Evolutionary conservation across 2,329 filamentous ascomycete species (phyloP).

Genomic region (Fusarium pseudocircinatum): DNA sequence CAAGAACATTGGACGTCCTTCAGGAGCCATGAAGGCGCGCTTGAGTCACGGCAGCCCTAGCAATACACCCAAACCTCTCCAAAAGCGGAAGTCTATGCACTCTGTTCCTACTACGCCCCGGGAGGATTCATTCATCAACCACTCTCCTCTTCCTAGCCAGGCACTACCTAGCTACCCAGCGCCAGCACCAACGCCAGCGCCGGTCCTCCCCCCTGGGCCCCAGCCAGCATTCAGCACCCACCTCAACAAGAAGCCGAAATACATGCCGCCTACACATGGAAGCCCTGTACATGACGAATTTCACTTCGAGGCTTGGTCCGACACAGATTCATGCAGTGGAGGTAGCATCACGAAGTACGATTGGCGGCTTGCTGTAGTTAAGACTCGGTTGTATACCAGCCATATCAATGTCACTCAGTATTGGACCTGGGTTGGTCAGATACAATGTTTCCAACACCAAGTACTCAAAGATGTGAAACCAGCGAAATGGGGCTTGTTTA

Average conservation of each 20-base stretch:
- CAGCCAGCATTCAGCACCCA: conserved; percentile 28
- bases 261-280: conserved; percentile 24
- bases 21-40: conserved; percentile 53
- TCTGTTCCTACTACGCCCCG: conserved; percentile 43
- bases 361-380: conserved; percentile 64
- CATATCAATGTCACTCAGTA: conserved; percentile 62
- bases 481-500: conserved; percentile 60
- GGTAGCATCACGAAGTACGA: conserved; percentile 58
- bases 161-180: not conserved
- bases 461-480: conserved; percentile 58
- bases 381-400: conserved; percentile 58
- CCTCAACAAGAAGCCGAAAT: conserved; percentile 42
- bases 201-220: not conserved
- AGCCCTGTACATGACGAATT: conserved; percentile 49
- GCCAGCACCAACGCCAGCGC: conserved; percentile 2
- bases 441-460: conserved; percentile 61
- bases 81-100: conserved; percentile 50
- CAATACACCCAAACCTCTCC: conserved; percentile 40
- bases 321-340: conserved; percentile 60
- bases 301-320: conserved; percentile 59
- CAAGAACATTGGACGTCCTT: conserved; percentile 67
- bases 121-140: conserved; percentile 41
- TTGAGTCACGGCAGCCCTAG: conserved; percentile 37
- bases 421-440: conserved; percentile 60
- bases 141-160: conserved; percentile 42